Conservation (phyloP, 2,329 filamentous ascomycete genomes). For the Paecilomyces niveus region DNA sequence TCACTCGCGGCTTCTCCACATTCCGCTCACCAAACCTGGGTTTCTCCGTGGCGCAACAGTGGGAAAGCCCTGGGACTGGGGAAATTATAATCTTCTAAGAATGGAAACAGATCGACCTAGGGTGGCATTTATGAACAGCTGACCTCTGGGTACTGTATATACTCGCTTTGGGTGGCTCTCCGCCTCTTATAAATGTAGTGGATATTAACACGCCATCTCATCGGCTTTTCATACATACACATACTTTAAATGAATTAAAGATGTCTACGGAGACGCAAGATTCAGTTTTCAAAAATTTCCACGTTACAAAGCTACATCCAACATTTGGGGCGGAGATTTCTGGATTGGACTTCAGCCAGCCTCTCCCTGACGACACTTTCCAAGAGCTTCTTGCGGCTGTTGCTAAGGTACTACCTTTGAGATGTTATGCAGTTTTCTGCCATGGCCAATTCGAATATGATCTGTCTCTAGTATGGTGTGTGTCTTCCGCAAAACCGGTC, state of each 20-base stretch:
- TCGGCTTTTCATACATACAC: neutral
- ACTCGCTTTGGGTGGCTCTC: neutral
- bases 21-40: neutral
- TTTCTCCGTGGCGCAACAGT: neutral
- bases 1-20: neutral
- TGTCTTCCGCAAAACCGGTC: conserved; percentile 44
- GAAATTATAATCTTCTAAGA: neutral
- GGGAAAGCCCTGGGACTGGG: neutral
- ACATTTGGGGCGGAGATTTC: neutral
- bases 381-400: neutral
- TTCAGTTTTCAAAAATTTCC: neutral
- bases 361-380: neutral
- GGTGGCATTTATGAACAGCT: neutral
- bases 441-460: neutral
- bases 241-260: neutral
- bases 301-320: neutral
- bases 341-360: neutral
- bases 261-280: neutral
- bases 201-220: neutral
- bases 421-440: neutral
- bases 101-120: neutral
- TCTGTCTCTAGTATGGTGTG: conserved; percentile 44
- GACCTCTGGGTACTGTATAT: neutral
- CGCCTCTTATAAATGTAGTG: neutral
- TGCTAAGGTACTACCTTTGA: neutral